These are phyloP conservation scores for Raphanus sativus DNA, from an alignment of 345 rosid genomes.

Conservation along the genomic window DNA sequence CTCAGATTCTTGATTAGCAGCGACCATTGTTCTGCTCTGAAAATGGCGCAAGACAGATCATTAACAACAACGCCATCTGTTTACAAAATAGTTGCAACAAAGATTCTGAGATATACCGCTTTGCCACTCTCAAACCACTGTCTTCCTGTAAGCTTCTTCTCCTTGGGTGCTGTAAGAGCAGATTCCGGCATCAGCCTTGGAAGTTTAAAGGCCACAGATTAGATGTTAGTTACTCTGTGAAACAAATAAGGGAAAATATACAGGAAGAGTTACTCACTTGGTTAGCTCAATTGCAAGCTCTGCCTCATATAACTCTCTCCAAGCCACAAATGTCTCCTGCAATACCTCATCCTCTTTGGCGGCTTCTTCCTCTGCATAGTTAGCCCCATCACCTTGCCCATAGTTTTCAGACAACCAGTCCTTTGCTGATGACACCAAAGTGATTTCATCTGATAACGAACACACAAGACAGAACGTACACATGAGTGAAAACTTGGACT, in stretches of 20 bases:
- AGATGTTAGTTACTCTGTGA: not conserved
- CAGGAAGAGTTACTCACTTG: slow-evolving; percentile 59
- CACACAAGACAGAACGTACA: slow-evolving; percentile 20
- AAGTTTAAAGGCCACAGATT: slow-evolving; percentile 15
- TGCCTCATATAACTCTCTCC: slow-evolving; percentile 98
- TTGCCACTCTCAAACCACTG: slow-evolving; percentile 94
- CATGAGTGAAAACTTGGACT: slow-evolving; percentile 2
- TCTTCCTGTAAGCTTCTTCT: slow-evolving; percentile 87
- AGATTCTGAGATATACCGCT: slow-evolving; percentile 47
- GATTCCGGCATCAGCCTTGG: slow-evolving; percentile 89
- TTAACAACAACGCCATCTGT: not conserved
- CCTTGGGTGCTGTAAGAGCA: slow-evolving; percentile 69
- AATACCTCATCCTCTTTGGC: slow-evolving; percentile 81
- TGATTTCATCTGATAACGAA: slow-evolving; percentile 58
- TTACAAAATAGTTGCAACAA: not conserved
- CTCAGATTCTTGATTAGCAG: slow-evolving; percentile 54
- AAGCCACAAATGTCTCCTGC: slow-evolving; percentile 81
- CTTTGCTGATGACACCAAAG: slow-evolving; percentile 68
- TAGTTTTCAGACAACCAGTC: slow-evolving; percentile 89
- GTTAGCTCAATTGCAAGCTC: slow-evolving; percentile 96
- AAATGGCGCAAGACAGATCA: not conserved
- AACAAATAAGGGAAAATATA: not conserved
- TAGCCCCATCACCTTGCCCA: slow-evolving; percentile 54
- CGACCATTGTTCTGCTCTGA: slow-evolving; percentile 74
- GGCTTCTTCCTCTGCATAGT: slow-evolving; percentile 47